Base-by-base conservation (phyloP, 2,329 filamentous ascomycete species). In the Coniochaeta ligniaria region DNA sequence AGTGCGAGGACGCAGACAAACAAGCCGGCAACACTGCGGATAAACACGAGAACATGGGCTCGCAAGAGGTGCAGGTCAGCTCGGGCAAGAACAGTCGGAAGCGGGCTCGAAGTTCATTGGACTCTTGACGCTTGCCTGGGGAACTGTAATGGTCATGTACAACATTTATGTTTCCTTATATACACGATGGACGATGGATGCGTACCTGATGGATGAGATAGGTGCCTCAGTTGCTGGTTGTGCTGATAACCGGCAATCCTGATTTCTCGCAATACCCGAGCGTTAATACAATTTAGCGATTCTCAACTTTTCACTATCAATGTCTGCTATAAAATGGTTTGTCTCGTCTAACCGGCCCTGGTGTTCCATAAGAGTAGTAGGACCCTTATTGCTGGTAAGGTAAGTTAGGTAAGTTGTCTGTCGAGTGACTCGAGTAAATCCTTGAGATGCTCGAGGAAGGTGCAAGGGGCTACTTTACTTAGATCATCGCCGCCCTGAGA, bases 1-100 rank as follows among this genome's bases (percentile, higher is more conserved):
- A 72, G 0, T 65, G 66, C 1, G 68, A 69, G 20, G 66, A 71
- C 4, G 66, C 67, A 3, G 64, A 62, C 3, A 64, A 66, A 12
- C 65, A 67, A n/a, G 47, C 16, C 3, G 26, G 14, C 20, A 60
- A 66, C 4, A 2, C 5, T 62, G 66, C 22, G 67, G 69, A 11
- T 62, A 65, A 17, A 43, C 31, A n/a, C 8, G 43, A 54, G 22
- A 58, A 35, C 6, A 61, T 57, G 33, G 59, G 55, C 24, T 64
- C 63, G 7, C 60, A 63, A 41, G 60, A 61, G 24, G 64, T 60
- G 16, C 60, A 62, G 24, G 35, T 60, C n/a, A 61, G 62, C 20
- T 41, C 31, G 16, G 60, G 22, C 12, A 59, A 38, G 45, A 58
- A 60, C 12, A 63, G 58, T 55, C 17, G 58, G 1, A 59, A 57